Evolutionary conservation across 352 stramenopile species (phyloP).

Genomic region (Globisporangium uncinulatum): DNA sequence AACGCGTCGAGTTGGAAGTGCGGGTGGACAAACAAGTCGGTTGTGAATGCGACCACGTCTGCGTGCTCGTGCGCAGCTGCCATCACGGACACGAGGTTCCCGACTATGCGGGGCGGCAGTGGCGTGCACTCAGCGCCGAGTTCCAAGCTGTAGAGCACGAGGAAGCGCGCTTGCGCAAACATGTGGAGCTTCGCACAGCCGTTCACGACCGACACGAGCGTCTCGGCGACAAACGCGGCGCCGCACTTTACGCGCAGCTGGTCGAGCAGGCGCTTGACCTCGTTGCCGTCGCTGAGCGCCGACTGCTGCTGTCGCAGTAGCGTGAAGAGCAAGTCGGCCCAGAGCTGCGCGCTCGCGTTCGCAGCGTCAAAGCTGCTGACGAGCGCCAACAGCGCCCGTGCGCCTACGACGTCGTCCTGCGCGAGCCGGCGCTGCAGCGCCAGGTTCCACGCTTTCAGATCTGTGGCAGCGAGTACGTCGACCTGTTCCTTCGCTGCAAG

Average conservation of each 20-base stretch:
- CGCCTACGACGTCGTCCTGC: constrained; percentile 34
- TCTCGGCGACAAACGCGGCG: constrained; percentile 32
- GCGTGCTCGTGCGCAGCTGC: constrained; percentile 18
- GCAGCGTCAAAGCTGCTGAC: constrained; percentile 32
- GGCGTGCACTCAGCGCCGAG: constrained; percentile 7
- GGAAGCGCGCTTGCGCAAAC: constrained; percentile 34
- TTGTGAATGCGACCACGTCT: constrained; percentile 28
- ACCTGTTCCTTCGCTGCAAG: constrained; percentile 37
- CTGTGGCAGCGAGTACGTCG: constrained; percentile 35
- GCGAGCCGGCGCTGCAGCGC: constrained; percentile 51
- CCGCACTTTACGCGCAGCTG: constrained; percentile 29
- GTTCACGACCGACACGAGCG: constrained; percentile 51
- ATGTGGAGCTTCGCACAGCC: constrained; percentile 65
- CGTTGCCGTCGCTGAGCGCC: constrained; percentile 20
- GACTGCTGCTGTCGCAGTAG: constrained; percentile 48
- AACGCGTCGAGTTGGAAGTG: constrained; percentile 31
- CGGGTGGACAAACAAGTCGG: constrained; percentile 28
- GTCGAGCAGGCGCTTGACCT: constrained; percentile 28
- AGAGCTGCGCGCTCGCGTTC: constrained; percentile 54
- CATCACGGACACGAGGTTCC: constrained; percentile 50
- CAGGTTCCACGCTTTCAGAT: constrained; percentile 51
- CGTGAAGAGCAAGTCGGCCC: constrained; percentile 72
- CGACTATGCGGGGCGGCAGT: constrained; percentile 42
- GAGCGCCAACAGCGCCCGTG: constrained; percentile 45
- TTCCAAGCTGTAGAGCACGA: constrained; percentile 45